Percentiles rank a stretch among this genome's conserved stretches.
These are phyloP conservation scores for Fusarium buharicum DNA, from an alignment of 2,329 filamentous ascomycete genomes.

Conservation along the genomic window DNA sequence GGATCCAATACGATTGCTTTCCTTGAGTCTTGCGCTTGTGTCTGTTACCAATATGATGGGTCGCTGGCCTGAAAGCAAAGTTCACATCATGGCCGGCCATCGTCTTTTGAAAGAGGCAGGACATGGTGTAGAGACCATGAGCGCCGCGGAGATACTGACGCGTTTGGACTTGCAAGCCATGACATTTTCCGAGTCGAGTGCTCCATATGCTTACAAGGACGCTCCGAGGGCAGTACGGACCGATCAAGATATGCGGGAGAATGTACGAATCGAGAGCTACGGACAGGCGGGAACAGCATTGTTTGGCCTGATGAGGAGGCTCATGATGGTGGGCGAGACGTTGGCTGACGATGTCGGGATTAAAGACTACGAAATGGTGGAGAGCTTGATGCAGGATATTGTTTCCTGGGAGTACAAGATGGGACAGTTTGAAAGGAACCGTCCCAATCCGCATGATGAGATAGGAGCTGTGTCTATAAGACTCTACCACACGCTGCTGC, in stretches of 20 bases:
- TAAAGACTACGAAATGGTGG: not conserved
- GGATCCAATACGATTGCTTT: slow-evolving; percentile 44
- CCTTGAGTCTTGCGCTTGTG: slow-evolving; percentile 48
- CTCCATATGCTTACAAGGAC: slow-evolving; percentile 45
- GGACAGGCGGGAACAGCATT: slow-evolving; percentile 39
- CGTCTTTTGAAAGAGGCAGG: slow-evolving; percentile 40
- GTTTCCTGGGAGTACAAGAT: slow-evolving; percentile 41
- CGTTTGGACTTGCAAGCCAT: slow-evolving; percentile 51
- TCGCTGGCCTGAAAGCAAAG: slow-evolving; percentile 45
- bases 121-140: slow-evolving; percentile 19
- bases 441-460: slow-evolving; percentile 13
- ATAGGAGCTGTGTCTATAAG: slow-evolving; percentile 39
- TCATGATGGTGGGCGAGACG: slow-evolving; percentile 37
- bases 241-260: slow-evolving; percentile 23
- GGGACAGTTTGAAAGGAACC: slow-evolving; percentile 36
- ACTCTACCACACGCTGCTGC: slow-evolving; percentile 47
- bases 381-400: slow-evolving; percentile 23
- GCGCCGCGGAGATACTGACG: slow-evolving; percentile 42
- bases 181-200: slow-evolving; percentile 48
- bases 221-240: slow-evolving; percentile 23
- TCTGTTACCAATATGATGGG: slow-evolving; percentile 49
- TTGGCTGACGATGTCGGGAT: not conserved
- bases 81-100: slow-evolving; percentile 49
- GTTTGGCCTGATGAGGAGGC: slow-evolving; percentile 35
- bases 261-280: slow-evolving; percentile 30